Base-by-base conservation (phyloP, 1,284 basidiomycete genomes). In the Rhodotorula sp. region DNA sequence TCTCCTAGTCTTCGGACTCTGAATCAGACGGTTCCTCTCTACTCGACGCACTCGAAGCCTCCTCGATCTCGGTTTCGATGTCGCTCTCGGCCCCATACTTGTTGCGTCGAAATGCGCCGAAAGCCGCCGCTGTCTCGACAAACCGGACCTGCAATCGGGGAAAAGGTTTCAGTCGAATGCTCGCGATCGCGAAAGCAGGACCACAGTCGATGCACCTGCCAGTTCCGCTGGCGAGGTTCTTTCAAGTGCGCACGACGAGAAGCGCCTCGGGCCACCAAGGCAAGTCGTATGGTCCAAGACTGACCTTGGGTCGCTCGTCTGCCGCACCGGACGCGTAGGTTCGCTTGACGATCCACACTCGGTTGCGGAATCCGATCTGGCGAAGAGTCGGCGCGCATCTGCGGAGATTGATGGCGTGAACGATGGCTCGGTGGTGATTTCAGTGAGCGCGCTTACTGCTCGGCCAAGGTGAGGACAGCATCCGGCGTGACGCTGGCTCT, bases 281-380 rank as follows among this genome's bases (percentile, higher is more conserved):
- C 7, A 69, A 47, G 31, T 76, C 75, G 48, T 71, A 76, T 0
- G 57, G 43, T 0, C 60, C 70, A 16, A 76, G 65, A 70, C 68
- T 69, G 49, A 75, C 67, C 64, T 68, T 70, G 20, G 65, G 31
- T 21, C 59, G n/a, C 1, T 54, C 23, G 14, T 34, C 49, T 23
- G 57, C 67, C 6, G 23, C 43, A 10, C 29, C 16, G 8, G 3
- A 12, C 12, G 18, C 5, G 39, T 58, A 52, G 5, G 58, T 49
- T 3, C 71, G 66, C 34, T 68, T 65, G 49, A 76, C 64, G 64
- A 70, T 57, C 75, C 75, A 76, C 23, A 76, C 75, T n/a, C 70
- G 72, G 56, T 76, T 76, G 16, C 75, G 70, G 65, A 72, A 71
- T 18, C 75, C 75, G 46, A 76, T 65, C 43, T 76, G 75, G 8